A percentile compares a stretch with the other conserved stretches of the same genome.
These are phyloP conservation scores for Dictyostelium capitatum DNA, from an alignment of 78 protist species.

Conservation along the genomic window DNA sequence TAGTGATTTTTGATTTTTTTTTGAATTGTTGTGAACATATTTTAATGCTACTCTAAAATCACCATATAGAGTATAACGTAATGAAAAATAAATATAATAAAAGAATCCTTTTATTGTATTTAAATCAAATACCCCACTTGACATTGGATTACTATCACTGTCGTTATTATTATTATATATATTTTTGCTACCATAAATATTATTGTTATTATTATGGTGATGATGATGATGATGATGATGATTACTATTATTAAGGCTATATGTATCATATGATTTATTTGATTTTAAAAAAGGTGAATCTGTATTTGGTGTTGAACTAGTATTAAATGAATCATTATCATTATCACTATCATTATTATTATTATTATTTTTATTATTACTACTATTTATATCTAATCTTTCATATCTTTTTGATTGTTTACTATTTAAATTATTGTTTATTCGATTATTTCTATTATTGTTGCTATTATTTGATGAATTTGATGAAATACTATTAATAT, in stretches of 20 bases:
- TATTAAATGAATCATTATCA: background rate
- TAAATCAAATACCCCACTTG: constrained; percentile 13
- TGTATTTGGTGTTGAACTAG: constrained; percentile 7
- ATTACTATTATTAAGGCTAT: background rate
- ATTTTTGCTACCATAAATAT: background rate
- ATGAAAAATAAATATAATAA: constrained; percentile 7
- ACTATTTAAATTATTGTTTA: background rate
- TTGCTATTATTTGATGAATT: background rate
- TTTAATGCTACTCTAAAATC: constrained; percentile 78
- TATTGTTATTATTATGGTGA: background rate
- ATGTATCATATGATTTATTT: constrained; percentile 8
- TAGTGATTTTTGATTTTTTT: constrained; percentile 42
- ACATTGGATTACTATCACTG: background rate
- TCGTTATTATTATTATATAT: background rate
- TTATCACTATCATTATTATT: background rate
- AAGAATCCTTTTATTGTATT: constrained; percentile 9
- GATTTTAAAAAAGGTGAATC: constrained; percentile 23
- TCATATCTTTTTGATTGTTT: background rate
- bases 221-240: too few relatives aligned
- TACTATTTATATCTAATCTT: background rate
- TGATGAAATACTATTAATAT: background rate
- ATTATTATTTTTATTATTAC: background rate
- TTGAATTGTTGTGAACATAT: constrained; percentile 77
- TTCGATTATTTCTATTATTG: constrained; percentile 1
- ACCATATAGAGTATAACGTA: constrained; percentile 38